Evolutionary conservation across 2,329 filamentous ascomycete species (phyloP), one percentile per base, ranked within the genome.

Genomic region (Paracoccidioides lutzii): DNA sequence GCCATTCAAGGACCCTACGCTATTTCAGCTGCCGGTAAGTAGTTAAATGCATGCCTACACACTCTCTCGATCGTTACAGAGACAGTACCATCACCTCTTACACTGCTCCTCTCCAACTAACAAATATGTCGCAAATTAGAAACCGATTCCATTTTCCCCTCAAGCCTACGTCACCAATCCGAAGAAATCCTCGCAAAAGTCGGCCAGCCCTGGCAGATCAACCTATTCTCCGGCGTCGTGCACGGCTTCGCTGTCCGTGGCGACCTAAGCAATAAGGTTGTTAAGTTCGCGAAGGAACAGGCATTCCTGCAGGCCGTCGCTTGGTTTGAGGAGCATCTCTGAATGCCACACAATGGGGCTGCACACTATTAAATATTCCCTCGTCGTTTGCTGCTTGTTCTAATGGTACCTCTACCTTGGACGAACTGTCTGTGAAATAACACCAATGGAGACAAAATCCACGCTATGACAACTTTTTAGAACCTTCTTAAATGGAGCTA

Each of bases 201-300:
- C 1, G 75, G 75, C 38, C 69, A 73, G n/a, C 78, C 80, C 15
- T 90, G 85, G 68, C 86, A 91, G 72, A 83, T 90, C 64, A 85
- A 77, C 65, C 73, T 90, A 4, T 90, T 80, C 73, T 81, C 79
- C 0, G 80, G 81, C 53, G 81, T 85, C 15, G 71, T 73, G 57
- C 88, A 91, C 68, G 87, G 87, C 0, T 93, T 90, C 63, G 75
- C 82, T 1, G 81, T 88, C 1, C 79, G 86, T 42, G 76, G 75
- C 37, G 84, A 90, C 66, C 55, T 77, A 9, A 75, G 64, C 50
- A 75, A 81, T 56, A 77, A 76, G 64, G 56, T 71, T 28, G 67
- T 78, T 62, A 80, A 76, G 64, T 89, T 79, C 63, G 84, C 85
- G 14, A 89, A 86, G 75, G 85, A 91, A 71, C 78, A 83, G 68